Evolutionary conservation across 2,329 filamentous ascomycete species (phyloP).

Genomic region (Aspergillus pseudonomiae): DNA sequence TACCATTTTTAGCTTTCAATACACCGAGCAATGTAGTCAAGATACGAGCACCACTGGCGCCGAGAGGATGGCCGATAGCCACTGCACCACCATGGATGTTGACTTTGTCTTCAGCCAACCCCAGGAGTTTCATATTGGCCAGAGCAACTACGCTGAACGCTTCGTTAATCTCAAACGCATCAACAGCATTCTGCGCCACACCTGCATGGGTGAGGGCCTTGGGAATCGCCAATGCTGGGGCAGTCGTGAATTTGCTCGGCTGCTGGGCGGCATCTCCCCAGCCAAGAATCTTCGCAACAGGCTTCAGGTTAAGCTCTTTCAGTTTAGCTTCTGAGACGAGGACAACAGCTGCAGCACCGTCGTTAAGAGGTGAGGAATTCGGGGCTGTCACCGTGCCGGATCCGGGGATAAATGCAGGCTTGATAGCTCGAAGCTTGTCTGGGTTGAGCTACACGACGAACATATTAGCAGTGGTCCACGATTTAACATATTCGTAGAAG

Average conservation of each 20-base stretch:
- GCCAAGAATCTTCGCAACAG: constrained; percentile 92
- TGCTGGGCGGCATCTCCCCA: constrained; percentile 94
- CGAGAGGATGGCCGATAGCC: constrained; percentile 92
- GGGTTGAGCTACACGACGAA: constrained; percentile 61
- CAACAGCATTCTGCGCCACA: constrained; percentile 73
- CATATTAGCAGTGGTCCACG: neutral
- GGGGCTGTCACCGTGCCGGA: constrained; percentile 88
- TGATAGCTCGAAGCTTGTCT: constrained; percentile 82
- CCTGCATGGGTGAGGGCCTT: constrained; percentile 97
- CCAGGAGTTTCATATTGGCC: constrained; percentile 92
- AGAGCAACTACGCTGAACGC: constrained; percentile 96
- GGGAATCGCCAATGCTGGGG: constrained; percentile 89
- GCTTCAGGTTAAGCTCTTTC: constrained; percentile 87
- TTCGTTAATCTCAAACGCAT: constrained; percentile 99
- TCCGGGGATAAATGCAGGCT: constrained; percentile 77
- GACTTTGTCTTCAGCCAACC: constrained; percentile 78
- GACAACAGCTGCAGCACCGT: constrained; percentile 89
- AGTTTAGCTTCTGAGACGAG: constrained; percentile 93
- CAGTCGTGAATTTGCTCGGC: constrained; percentile 93
- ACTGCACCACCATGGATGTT: constrained; percentile 96
- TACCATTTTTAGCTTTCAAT: constrained; percentile 85
- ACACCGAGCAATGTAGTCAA: constrained; percentile 88
- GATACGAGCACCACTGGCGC: constrained; percentile 91
- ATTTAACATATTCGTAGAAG: neutral
- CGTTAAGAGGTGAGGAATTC: constrained; percentile 94